Conservation (phyloP, 495 filamentous ascomycete species). For the Acidomyces sp. region DNA sequence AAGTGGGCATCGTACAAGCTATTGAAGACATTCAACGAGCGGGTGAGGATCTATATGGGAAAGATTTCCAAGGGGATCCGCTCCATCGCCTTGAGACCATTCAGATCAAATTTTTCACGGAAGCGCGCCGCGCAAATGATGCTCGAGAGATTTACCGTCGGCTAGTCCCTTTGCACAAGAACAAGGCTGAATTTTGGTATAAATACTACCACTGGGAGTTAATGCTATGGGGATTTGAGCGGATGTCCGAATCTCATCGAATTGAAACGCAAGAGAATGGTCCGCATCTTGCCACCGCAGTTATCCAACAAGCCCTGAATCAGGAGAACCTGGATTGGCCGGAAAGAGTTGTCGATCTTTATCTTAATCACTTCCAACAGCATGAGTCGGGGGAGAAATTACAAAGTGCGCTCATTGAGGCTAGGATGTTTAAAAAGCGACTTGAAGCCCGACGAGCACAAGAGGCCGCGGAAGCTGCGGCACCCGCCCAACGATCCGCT, state of each 20-base stretch:
- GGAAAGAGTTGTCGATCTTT: constrained; percentile 73
- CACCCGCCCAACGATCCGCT: constrained; percentile 34
- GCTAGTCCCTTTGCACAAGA: constrained; percentile 51
- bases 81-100: constrained; percentile 79
- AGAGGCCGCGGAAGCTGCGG: constrained; percentile 46
- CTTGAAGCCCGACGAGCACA: constrained; percentile 52
- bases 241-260: constrained; percentile 17
- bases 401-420: constrained; percentile 53
- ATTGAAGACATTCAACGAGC: constrained; percentile 69
- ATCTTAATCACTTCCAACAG: constrained; percentile 72
- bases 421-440: constrained; percentile 36
- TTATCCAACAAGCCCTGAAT: constrained; percentile 60
- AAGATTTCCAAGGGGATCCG: constrained; percentile 69
- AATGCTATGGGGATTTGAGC: constrained; percentile 41
- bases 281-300: constrained; percentile 54
- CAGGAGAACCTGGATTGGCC: constrained; percentile 66
- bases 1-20: constrained; percentile 74
- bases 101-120: constrained; percentile 76
- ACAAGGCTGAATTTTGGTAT: constrained; percentile 86
- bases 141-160: constrained; percentile 64
- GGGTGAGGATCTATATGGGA: constrained; percentile 62
- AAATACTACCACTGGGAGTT: constrained; percentile 86
- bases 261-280: constrained; percentile 24
- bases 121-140: constrained; percentile 52
- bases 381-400: constrained; percentile 65